A percentile compares a stretch with the other conserved stretches of the same genome.
Evolutionary conservation across 805 yeast genomes (phyloP).

Genomic region (Candida chilensis): DNA sequence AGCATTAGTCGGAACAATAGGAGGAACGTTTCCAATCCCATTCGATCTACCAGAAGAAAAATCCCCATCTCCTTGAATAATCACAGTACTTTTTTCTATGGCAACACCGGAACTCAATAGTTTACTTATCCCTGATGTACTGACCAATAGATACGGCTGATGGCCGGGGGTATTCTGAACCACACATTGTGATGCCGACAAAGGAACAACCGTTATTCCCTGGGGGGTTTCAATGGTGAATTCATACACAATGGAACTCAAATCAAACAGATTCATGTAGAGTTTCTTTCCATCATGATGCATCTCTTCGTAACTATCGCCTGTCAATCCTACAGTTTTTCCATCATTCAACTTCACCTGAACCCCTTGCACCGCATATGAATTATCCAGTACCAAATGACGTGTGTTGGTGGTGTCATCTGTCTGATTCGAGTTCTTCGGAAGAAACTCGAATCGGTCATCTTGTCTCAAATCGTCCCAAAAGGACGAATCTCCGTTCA

Average conservation of each 20-base stretch:
- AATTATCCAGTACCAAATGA: no score
- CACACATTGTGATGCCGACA: conserved; percentile 22
- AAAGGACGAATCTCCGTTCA: conserved; percentile 5
- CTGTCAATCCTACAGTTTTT: background rate
- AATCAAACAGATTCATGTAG: conserved; percentile 12
- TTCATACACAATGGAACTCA: conserved; percentile 10
- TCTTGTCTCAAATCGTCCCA: conserved; percentile 12
- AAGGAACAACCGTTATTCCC: conserved; percentile 3
- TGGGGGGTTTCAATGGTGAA: conserved; percentile 6
- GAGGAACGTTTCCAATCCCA: background rate
- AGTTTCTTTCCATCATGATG: conserved; percentile 1
- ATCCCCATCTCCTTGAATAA: background rate
- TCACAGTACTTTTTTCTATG: background rate
- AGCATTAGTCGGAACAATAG: background rate
- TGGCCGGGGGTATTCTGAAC: conserved; percentile 16
- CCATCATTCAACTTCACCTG: background rate
- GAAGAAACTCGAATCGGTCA: conserved; percentile 12
- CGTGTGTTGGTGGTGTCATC: no score
- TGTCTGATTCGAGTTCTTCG: no score
- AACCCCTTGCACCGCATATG: no score
- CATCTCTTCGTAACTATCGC: background rate
- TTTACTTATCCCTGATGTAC: conserved; percentile 17
- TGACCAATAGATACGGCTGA: conserved; percentile 18
- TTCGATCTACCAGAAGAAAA: background rate
- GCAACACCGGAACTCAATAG: conserved; percentile 5